Base-by-base conservation (phyloP, 140 eudicot genomes). In the Erigeron philadelphicus region DNA sequence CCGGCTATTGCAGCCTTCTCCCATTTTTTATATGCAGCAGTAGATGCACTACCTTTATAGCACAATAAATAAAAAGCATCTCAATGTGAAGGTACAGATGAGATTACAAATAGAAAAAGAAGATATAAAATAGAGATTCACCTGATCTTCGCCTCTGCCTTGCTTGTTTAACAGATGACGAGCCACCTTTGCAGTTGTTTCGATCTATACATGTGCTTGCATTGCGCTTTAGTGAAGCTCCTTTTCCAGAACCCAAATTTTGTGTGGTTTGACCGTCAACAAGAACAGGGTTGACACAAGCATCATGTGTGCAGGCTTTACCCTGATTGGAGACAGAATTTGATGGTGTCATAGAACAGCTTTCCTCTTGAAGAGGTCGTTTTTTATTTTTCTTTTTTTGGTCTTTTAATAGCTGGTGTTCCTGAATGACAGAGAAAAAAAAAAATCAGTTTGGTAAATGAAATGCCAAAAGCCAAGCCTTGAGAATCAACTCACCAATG, bases 1-100 rank as follows among this genome's bases (percentile, higher is more conserved):
- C 98, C 98, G 74, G 98, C 98, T 68, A 89, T 93, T 75, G 98
- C 98, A 80, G 98, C 98, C 87, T 93, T 93, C 72, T 93, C 98
- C 98, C 98, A 93, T 68, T 81, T 89, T 74, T 83, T 87, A 67
- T 86, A 83, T 15, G 96, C 95, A 80, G 95, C 89, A 19, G 92
- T 75, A 19, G 96, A 80, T 58, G 76, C 63, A 49, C 65, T 61
- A 69, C 85, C 95, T 88, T 67, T 68, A 69, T 65, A 9, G 58
- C 46, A 76, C 74, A 56, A 70, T 38, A 25, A 68, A 46, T 25
- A 66, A 47, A 5, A 53, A 65, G 60, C 57, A 23, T 7, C 4
- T 45, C 16, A 62, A n/a, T 61, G 45, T 43, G 13, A 31, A 23
- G 54, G 35, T 47, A 62, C 18, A 45, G 6, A 56, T n/a, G 15